phyloP scores from a whole-genome alignment of 768 basidiomycete species.

The Pulveroboletus sp. region DNA sequence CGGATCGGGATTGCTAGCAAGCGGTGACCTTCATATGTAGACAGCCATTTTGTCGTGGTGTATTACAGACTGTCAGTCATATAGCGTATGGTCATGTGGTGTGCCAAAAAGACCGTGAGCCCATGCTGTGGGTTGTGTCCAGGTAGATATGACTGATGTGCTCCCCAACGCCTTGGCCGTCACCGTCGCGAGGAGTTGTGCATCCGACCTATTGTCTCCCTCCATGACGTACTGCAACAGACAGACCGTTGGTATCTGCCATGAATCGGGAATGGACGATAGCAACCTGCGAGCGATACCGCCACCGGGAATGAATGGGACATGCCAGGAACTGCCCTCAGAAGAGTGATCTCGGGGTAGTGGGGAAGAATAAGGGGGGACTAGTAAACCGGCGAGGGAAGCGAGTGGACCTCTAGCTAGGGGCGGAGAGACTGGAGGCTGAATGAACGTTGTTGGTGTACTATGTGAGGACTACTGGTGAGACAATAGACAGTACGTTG shows the following conservation, averaged over 20 bases:
- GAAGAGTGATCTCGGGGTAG: conserved; percentile 32
- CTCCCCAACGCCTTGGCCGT: conserved; percentile 44
- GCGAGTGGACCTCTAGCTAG: conserved; percentile 42
- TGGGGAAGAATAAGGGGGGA: conserved; percentile 52
- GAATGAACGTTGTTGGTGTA: conserved; percentile 60
- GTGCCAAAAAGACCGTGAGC: conserved; percentile 56
- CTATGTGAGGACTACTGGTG: conserved; percentile 30
- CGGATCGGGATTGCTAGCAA: conserved; percentile 62
- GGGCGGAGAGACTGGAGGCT: conserved; percentile 39
- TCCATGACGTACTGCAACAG: conserved; percentile 76
- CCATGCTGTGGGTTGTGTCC: conserved; percentile 70
- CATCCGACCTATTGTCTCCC: conserved; percentile 77
- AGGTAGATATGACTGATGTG: conserved; percentile 31
- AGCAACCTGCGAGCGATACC: conserved; percentile 68
- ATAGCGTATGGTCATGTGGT: conserved; percentile 67
- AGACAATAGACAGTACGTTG: conserved; percentile 5
- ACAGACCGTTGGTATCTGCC: conserved; percentile 51
- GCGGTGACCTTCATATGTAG: conserved; percentile 33
- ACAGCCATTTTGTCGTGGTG: background rate
- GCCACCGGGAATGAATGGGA: conserved; percentile 77
- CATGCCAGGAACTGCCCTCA: conserved; percentile 27
- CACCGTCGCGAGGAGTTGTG: conserved; percentile 53
- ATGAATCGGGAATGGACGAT: conserved; percentile 45
- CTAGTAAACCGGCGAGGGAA: conserved; percentile 42
- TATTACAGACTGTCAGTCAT: conserved; percentile 41